Evolutionary conservation across 108 stramenopile genomes (phyloP).

Genomic region (Skeletonema menzelii): DNA sequence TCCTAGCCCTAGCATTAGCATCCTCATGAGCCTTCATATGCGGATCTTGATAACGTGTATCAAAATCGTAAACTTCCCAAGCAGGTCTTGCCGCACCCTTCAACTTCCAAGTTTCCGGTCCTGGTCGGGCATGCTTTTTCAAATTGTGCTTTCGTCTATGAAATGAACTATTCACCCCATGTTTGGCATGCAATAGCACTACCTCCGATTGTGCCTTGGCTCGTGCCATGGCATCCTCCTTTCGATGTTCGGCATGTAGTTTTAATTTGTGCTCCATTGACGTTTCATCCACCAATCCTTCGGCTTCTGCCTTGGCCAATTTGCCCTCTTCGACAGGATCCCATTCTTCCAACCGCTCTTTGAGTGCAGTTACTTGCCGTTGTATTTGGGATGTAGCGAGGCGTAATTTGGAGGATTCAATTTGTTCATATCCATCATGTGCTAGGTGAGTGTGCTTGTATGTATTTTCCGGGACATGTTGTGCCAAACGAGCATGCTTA

Average conservation of each 20-base stretch:
- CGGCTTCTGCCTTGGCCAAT: background rate
- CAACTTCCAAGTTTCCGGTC: constrained; percentile 88
- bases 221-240: constrained; percentile 19
- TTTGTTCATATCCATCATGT: constrained; percentile 29
- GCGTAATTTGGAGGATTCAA: constrained; percentile 49
- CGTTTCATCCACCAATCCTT: constrained; percentile 26
- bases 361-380: constrained; percentile 54
- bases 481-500: constrained; percentile 15
- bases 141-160: constrained; percentile 31
- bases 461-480: constrained; percentile 9
- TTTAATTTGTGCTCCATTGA: constrained; percentile 30
- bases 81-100: constrained; percentile 89
- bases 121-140: constrained; percentile 60
- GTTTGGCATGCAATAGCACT: constrained; percentile 18
- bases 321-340: constrained; percentile 65
- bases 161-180: constrained; percentile 33
- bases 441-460: constrained; percentile 52
- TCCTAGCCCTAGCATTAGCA: constrained; percentile 54
- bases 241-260: constrained; percentile 17
- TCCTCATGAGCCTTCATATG: constrained; percentile 76
- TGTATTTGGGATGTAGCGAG: constrained; percentile 72
- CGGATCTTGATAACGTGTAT: constrained; percentile 85
- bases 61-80: constrained; percentile 87
- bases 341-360: constrained; percentile 66
- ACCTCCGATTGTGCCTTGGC: constrained; percentile 17